Percentiles rank a stretch among this genome's conserved stretches.
phyloP scores from a whole-genome alignment of 306 rosid species.

The Rosa persica region DNA sequence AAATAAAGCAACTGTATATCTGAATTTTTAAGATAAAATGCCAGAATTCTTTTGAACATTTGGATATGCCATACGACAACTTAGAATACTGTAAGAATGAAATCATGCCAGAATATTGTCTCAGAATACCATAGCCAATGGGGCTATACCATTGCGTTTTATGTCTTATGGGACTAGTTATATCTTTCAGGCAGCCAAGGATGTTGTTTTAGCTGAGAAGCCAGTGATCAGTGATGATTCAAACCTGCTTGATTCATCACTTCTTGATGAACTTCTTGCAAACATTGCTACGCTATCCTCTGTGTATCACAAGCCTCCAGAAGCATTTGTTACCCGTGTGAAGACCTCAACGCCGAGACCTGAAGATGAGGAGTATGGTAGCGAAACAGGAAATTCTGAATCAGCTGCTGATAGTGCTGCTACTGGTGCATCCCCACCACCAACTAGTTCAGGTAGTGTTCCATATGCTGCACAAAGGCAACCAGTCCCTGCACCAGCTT shows the following conservation, averaged over 20 bases:
- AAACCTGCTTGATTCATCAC: slow-evolving; percentile 83
- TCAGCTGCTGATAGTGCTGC: slow-evolving; percentile 56
- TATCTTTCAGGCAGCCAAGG: slow-evolving; percentile 94
- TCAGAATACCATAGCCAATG: not conserved
- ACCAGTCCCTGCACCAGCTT: slow-evolving; percentile 45
- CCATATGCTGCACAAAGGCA: slow-evolving; percentile 50
- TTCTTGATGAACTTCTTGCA: slow-evolving; percentile 96
- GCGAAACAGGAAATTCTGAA: slow-evolving; percentile 76
- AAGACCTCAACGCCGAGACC: slow-evolving; percentile 61
- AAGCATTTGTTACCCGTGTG: slow-evolving; percentile 83
- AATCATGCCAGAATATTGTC: too few species aligned
- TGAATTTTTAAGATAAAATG: not conserved
- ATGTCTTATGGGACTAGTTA: slow-evolving; percentile 30
- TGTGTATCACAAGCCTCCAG: slow-evolving; percentile 99
- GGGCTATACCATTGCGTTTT: slow-evolving; percentile 2
- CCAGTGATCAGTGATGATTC: slow-evolving; percentile 96
- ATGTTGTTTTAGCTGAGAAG: slow-evolving; percentile 98
- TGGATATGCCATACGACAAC: not conserved
- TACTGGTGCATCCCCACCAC: slow-evolving; percentile 49
- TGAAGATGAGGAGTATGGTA: slow-evolving; percentile 88
- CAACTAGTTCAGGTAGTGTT: slow-evolving; percentile 41
- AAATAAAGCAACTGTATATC: not conserved
- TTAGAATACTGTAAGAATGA: too few species aligned
- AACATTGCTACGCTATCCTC: slow-evolving; percentile 96
- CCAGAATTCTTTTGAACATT: not conserved